These are phyloP conservation scores for Acanthamoeba lenticulata DNA, from an alignment of 208 protist genomes.

Conservation along the genomic window DNA sequence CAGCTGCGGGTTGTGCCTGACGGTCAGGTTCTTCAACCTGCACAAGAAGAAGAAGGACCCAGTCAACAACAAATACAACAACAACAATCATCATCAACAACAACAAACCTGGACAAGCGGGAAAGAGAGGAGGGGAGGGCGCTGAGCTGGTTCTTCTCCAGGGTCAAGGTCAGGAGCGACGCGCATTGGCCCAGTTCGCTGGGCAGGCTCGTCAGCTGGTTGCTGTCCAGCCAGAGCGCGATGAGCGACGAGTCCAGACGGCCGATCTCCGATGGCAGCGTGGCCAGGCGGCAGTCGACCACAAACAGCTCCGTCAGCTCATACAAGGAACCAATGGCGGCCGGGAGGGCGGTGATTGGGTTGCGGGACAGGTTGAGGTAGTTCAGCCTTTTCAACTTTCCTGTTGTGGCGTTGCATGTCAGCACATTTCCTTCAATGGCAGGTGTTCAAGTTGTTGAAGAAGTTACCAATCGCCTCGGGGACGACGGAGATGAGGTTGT, in stretches of 20 bases:
- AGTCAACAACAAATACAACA: too few relatives aligned
- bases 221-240: background rate
- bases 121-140: too few relatives aligned
- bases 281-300: background rate
- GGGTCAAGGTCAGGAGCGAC: background rate
- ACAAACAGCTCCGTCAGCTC: background rate
- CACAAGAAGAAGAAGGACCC: too few relatives aligned
- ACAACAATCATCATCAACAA: too few relatives aligned
- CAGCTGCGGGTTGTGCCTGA: too few relatives aligned
- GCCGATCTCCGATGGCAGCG: background rate
- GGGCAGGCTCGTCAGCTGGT: background rate
- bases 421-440: too few relatives aligned
- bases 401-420: background rate
- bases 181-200: background rate
- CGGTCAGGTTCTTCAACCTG: too few relatives aligned
- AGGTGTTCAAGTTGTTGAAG: too few relatives aligned
- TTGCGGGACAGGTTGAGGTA: conserved; percentile 15
- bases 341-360: background rate
- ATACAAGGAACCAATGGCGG: background rate
- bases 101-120: too few relatives aligned
- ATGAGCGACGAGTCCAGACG: background rate
- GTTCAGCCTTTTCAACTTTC: background rate
- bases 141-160: conserved; percentile 18
- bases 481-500: background rate
- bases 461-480: background rate